Evolutionary conservation across 2,329 filamentous ascomycete species (phyloP).

Genomic region (Aspergillus eucalypticola): DNA sequence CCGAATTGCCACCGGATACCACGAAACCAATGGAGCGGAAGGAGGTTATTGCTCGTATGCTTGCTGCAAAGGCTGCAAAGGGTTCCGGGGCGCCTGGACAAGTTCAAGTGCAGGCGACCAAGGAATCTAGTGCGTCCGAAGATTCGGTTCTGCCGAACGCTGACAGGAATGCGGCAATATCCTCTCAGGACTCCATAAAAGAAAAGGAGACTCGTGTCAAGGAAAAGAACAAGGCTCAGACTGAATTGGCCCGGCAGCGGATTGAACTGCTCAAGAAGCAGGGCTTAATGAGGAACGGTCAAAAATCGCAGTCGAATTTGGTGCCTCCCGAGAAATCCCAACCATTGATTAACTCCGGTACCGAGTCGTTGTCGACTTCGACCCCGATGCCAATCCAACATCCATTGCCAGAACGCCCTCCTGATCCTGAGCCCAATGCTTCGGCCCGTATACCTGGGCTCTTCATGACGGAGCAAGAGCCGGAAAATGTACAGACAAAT

Average conservation of each 20-base stretch:
- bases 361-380: conserved; percentile 10
- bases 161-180: conserved; percentile 9
- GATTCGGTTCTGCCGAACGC: conserved; percentile 5
- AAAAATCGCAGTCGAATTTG: conserved; percentile 24
- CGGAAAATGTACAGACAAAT: conserved; percentile 7
- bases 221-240: conserved; percentile 63
- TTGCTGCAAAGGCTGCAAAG: conserved; percentile 71
- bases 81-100: conserved; percentile 20
- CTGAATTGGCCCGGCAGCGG: conserved; percentile 73
- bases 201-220: conserved; percentile 34
- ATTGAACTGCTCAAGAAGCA: conserved; percentile 71
- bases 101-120: conserved; percentile 13
- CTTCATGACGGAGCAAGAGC: conserved; percentile 46
- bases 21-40: conserved; percentile 64
- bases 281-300: conserved; percentile 43
- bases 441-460: conserved; percentile 53
- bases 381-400: conserved; percentile 30
- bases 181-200: conserved; percentile 19
- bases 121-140: conserved; percentile 13
- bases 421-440: conserved; percentile 28
- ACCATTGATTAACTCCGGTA: background rate
- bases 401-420: conserved; percentile 41
- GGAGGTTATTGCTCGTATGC: conserved; percentile 72
- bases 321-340: conserved; percentile 10
- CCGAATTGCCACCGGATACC: conserved; percentile 11